Conservation (phyloP, 805 yeast genomes). For the Candida verbasci region DNA sequence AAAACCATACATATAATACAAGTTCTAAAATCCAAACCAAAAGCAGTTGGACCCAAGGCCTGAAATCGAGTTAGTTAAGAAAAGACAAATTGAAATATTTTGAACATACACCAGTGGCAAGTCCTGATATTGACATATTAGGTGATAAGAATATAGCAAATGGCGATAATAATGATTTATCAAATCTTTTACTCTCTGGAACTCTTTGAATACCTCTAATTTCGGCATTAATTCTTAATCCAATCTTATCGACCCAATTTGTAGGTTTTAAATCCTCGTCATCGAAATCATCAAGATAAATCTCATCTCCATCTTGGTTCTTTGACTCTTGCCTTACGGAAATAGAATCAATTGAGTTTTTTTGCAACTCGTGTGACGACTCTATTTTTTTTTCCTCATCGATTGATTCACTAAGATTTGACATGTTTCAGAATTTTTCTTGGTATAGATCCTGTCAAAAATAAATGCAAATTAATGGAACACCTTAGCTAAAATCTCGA, state of each 20-base stretch:
- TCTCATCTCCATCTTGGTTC: neutral
- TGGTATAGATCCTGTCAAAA: too few species aligned
- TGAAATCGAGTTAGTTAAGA: too few species aligned
- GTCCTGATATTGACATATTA: constrained; percentile 33
- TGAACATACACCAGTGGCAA: constrained; percentile 34
- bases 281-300: neutral
- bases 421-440: too few species aligned
- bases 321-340: too few species aligned
- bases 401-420: neutral
- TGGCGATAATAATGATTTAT: constrained; percentile 15
- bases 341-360: neutral
- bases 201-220: constrained; percentile 26
- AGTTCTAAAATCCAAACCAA: constrained; percentile 29
- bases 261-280: constrained; percentile 4
- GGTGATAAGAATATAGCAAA: constrained; percentile 26
- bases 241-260: constrained; percentile 19
- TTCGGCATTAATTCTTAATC: constrained; percentile 22
- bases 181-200: constrained; percentile 18
- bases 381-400: constrained; percentile 1
- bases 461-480: too few species aligned
- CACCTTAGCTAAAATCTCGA: too few species aligned
- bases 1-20: constrained; percentile 26
- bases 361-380: neutral
- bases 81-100: too few species aligned
- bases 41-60: constrained; percentile 31